Evolutionary conservation across 176 grass and related monocot species (phyloP).

Genomic region (Lolium perenne): DNA sequence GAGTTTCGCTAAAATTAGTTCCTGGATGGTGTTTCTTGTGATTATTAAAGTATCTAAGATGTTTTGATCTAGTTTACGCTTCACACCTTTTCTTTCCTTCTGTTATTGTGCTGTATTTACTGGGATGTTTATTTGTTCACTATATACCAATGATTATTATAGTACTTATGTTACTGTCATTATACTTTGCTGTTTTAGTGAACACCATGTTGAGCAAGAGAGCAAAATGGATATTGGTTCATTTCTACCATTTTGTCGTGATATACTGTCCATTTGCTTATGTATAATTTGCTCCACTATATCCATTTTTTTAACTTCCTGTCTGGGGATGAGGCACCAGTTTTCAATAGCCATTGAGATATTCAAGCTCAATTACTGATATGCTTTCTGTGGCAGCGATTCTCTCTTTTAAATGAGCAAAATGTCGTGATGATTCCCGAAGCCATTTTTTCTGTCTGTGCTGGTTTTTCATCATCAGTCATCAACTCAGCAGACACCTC

Average conservation of each 20-base stretch:
- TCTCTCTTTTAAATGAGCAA: slow-evolving; percentile 72
- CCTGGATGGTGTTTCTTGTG: not conserved
- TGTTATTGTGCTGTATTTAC: not conserved
- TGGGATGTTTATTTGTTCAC: not conserved
- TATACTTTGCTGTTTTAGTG: not conserved
- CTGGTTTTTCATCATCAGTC: slow-evolving; percentile 63
- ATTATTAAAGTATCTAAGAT: slow-evolving; percentile 6
- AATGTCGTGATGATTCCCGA: slow-evolving; percentile 77
- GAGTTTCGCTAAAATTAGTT: slow-evolving; percentile 6
- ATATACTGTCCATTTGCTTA: slow-evolving; percentile 21
- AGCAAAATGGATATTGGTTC: slow-evolving; percentile 12
- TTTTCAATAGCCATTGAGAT: slow-evolving; percentile 28
- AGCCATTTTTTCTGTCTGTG: slow-evolving; percentile 80
- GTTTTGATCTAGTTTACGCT: not conserved
- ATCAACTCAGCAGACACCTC: slow-evolving; percentile 60
- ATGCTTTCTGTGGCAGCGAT: slow-evolving; percentile 61
- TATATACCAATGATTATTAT: not conserved
- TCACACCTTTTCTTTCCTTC: not conserved
- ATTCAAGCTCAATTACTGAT: slow-evolving; percentile 31
- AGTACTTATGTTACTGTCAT: not conserved
- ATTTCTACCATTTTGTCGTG: slow-evolving; percentile 29
- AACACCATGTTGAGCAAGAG: slow-evolving; percentile 20
- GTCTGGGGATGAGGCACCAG: slow-evolving; percentile 19
- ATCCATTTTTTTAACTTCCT: slow-evolving; percentile 6
- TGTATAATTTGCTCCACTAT: slow-evolving; percentile 20